Conservation (phyloP, 148 eudicot genomes). For the Agrostemma githago region DNA sequence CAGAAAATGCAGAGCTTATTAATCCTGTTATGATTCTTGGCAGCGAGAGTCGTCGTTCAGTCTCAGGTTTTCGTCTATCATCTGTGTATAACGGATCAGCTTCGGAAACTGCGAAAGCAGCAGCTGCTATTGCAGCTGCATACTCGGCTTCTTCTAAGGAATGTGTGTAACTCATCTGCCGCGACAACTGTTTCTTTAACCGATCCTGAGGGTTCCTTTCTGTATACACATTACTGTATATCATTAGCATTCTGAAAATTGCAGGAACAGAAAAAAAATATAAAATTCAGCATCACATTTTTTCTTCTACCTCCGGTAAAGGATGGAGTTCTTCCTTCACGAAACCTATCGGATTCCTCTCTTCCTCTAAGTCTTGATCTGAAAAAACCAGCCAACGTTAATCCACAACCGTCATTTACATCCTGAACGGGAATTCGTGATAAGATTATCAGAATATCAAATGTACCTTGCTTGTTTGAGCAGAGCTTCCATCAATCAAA, state of each 20-base stretch:
- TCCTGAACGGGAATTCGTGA: not conserved
- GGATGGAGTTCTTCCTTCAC: conserved; percentile 25
- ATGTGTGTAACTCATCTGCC: conserved; percentile 41
- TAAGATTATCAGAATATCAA: conserved; percentile 19
- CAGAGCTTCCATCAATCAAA: conserved; percentile 28
- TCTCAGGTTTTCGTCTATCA: conserved; percentile 24
- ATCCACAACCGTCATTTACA: not conserved
- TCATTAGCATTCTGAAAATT: not conserved
- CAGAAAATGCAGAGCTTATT: conserved; percentile 10
- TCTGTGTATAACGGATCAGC: conserved; percentile 30
- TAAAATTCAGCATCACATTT: not conserved
- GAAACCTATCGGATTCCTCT: conserved; percentile 17
- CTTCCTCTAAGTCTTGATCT: conserved; percentile 24
- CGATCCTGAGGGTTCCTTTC: conserved; percentile 45
- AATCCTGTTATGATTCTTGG: conserved; percentile 35
- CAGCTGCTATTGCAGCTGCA: conserved; percentile 72
- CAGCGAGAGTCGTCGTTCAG: conserved; percentile 24
- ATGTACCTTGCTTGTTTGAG: conserved; percentile 30
- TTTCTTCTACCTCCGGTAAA: conserved; percentile 24
- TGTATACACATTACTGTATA: conserved; percentile 5
- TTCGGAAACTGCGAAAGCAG: conserved; percentile 62
- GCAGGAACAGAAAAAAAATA: not conserved
- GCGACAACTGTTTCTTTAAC: conserved; percentile 46
- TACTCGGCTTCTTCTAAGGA: conserved; percentile 36
- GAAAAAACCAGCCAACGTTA: not conserved